phyloP scores from a whole-genome alignment of 805 yeast genomes.

The Saturnispora dispora region DNA sequence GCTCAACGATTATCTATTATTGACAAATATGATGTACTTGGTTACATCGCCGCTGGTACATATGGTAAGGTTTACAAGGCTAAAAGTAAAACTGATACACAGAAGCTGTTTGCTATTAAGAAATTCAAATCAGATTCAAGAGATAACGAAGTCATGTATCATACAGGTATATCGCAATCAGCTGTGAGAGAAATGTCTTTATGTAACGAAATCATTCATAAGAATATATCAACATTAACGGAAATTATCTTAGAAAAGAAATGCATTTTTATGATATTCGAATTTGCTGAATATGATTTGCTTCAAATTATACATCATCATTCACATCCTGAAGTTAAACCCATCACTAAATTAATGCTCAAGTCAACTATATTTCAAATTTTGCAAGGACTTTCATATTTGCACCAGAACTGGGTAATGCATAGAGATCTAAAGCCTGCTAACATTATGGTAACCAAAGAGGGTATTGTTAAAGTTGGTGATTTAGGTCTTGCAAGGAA shows the following conservation, averaged over 20 bases:
- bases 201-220: conserved; percentile 77
- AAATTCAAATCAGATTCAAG: conserved; percentile 93
- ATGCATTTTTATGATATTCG: conserved; percentile 89
- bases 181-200: conserved; percentile 95
- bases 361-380: conserved; percentile 91
- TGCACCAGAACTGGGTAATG: conserved; percentile 93
- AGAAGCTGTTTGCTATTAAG: conserved; percentile 67
- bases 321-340: conserved; percentile 75
- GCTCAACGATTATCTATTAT: conserved; percentile 60
- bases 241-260: conserved; percentile 84
- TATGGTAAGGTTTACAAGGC: conserved; percentile 96
- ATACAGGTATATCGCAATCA: conserved; percentile 91
- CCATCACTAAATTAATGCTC: conserved; percentile 69
- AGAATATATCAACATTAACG: conserved; percentile 67
- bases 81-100: conserved; percentile 30
- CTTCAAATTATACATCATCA: conserved; percentile 91
- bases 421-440: conserved; percentile 98
- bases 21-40: conserved; percentile 79
- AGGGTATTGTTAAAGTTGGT: conserved; percentile 91
- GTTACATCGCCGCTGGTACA: conserved; percentile 97
- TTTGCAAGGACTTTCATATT: conserved; percentile 77
- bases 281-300: conserved; percentile 92
- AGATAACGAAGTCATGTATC: conserved; percentile 72
- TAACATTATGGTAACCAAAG: conserved; percentile 86
- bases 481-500: conserved; percentile 88